phyloP scores from a whole-genome alignment of 2,329 filamentous ascomycete genomes.

The Colletotrichum sojae region DNA sequence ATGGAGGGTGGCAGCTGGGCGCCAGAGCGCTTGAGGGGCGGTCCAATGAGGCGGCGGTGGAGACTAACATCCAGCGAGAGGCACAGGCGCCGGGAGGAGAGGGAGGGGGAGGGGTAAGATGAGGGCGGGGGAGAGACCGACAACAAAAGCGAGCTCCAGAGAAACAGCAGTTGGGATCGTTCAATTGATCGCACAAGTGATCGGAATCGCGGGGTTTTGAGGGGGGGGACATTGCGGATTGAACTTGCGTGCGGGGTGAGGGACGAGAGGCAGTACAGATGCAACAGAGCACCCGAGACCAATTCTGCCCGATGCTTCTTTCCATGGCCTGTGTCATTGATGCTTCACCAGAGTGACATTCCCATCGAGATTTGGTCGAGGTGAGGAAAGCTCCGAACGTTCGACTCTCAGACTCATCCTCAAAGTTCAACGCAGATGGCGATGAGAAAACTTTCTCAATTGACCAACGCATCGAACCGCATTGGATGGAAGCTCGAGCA shows the following conservation, averaged over 20 bases:
- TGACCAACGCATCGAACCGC: conserved; percentile 20
- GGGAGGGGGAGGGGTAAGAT: conserved; percentile 1
- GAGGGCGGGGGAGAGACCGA: neutral
- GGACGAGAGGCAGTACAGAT: neutral
- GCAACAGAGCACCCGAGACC: conserved; percentile 5
- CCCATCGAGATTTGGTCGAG: conserved; percentile 23
- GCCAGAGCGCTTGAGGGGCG: conserved; percentile 30
- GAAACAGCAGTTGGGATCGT: too few relatives aligned
- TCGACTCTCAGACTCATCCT: neutral
- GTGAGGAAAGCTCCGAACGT: neutral
- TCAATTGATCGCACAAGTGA: conserved; percentile 1
- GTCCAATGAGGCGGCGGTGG: conserved; percentile 27
- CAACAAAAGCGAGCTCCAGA: conserved; percentile 26
- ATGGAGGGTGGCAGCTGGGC: conserved; percentile 15
- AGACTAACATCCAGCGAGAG: too few relatives aligned
- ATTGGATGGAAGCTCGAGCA: conserved; percentile 28
- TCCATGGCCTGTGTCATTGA: neutral
- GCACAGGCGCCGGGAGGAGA: neutral
- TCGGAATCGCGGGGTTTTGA: conserved; percentile 39
- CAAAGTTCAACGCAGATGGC: neutral
- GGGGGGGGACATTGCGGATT: too few relatives aligned
- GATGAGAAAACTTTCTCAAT: neutral
- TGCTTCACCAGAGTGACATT: neutral
- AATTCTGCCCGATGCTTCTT: conserved; percentile 2
- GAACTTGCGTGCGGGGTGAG: conserved; percentile 1